phyloP scores from a whole-genome alignment of 129 eudicot genomes.

The Centrapalus pauciflorus region DNA sequence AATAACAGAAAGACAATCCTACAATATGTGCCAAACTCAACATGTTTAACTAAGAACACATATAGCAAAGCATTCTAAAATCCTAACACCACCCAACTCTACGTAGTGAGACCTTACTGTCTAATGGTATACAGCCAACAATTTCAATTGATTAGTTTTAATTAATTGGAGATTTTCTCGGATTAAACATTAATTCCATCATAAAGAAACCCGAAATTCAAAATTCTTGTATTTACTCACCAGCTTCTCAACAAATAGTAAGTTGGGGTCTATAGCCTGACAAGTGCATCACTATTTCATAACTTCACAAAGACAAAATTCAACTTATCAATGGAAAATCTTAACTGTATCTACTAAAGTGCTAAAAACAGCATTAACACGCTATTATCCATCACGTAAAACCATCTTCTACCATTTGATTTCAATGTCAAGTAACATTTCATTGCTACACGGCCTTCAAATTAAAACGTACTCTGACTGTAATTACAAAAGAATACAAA shows the following conservation, averaged over 20 bases:
- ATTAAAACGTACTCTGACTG: not conserved
- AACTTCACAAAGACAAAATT: not conserved
- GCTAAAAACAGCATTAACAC: constrained; percentile 1
- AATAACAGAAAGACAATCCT: not conserved
- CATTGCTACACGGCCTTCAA: not conserved
- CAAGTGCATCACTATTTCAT: not conserved
- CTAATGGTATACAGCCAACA: not conserved
- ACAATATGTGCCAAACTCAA: not conserved
- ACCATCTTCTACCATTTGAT: not conserved
- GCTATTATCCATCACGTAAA: not conserved
- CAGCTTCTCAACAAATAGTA: not conserved
- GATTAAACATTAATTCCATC: not conserved
- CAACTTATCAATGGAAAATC: not conserved
- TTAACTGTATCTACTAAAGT: not conserved
- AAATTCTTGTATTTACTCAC: not conserved
- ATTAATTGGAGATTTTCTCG: too few species aligned
- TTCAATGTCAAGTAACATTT: not conserved
- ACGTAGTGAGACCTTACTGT: not conserved
- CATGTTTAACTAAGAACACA: not conserved
- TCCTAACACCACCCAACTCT: not conserved
- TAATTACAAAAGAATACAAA: not conserved
- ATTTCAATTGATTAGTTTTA: too few species aligned
- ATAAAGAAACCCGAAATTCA: not conserved
- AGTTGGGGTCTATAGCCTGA: not conserved
- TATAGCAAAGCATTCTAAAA: not conserved